Evolutionary conservation across 441 rosid genomes (phyloP).

Genomic region (Erodium texanum): DNA sequence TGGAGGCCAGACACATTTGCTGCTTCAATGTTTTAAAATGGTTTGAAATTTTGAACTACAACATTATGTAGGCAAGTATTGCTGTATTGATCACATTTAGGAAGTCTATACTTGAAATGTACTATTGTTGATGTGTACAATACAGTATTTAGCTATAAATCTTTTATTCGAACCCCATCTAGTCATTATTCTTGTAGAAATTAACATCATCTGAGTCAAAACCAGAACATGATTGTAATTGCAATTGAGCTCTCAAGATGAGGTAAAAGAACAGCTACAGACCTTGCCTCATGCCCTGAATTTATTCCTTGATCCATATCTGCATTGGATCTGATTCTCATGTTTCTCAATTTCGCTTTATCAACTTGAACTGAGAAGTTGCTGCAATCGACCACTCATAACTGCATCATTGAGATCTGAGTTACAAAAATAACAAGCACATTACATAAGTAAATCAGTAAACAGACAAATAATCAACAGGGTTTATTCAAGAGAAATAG

Average conservation of each 20-base stretch:
- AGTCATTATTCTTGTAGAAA: background rate
- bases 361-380: slow-evolving; percentile 43
- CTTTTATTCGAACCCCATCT: too few relatives aligned
- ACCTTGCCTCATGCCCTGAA: too few relatives aligned
- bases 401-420: slow-evolving; percentile 52
- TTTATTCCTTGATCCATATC: background rate
- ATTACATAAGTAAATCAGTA: background rate
- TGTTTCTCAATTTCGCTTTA: slow-evolving; percentile 12
- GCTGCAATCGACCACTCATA: slow-evolving; percentile 49
- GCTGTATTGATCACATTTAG: background rate
- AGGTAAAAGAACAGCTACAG: too few relatives aligned
- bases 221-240: background rate
- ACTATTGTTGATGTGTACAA: background rate
- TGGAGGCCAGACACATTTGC: slow-evolving; percentile 62
- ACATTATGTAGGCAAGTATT: background rate
- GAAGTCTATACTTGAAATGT: background rate
- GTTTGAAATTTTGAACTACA: background rate
- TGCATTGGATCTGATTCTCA: background rate
- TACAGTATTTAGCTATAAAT: background rate
- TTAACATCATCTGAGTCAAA: background rate
- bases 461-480: background rate
- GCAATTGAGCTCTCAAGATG: too few relatives aligned
- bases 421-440: slow-evolving; percentile 6
- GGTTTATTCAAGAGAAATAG: background rate
- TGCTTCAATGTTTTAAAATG: slow-evolving; percentile 12